Percentiles rank a stretch among this genome's conserved stretches.
Evolutionary conservation across 495 filamentous ascomycete species (phyloP).

Genomic region (Elaphomyces granulatus): DNA sequence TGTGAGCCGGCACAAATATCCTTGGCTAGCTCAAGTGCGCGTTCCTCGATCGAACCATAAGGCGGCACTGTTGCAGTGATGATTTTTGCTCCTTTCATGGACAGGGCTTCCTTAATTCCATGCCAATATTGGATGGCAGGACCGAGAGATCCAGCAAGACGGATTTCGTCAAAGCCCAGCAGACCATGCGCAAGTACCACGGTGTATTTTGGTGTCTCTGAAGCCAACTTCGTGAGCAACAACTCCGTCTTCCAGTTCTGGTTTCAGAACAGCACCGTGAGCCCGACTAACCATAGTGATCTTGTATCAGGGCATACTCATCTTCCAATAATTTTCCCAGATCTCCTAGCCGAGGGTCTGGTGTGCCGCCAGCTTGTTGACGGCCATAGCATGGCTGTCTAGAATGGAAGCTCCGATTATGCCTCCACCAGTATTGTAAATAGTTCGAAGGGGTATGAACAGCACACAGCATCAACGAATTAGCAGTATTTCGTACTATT

Average conservation of each 20-base stretch:
- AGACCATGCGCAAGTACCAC: slow-evolving; percentile 83
- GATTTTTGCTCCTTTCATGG: slow-evolving; percentile 57
- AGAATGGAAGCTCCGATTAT: no score
- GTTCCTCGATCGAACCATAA: slow-evolving; percentile 61
- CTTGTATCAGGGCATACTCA: slow-evolving; percentile 58
- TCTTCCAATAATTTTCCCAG: slow-evolving; percentile 58
- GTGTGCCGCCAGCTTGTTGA: no score
- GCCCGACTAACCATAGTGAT: slow-evolving; percentile 46
- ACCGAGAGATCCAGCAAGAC: slow-evolving; percentile 50
- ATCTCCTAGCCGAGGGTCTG: slow-evolving; percentile 45
- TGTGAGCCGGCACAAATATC: slow-evolving; percentile 50
- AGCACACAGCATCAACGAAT: no score
- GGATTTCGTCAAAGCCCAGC: slow-evolving; percentile 78
- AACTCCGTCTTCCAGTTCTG: not conserved
- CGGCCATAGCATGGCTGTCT: no score
- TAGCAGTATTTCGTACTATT: no score
- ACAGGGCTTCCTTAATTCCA: slow-evolving; percentile 69
- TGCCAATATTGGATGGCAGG: slow-evolving; percentile 85
- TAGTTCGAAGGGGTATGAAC: no score
- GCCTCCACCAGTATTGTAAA: no score
- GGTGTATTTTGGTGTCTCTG: slow-evolving; percentile 53
- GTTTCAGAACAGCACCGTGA: not conserved
- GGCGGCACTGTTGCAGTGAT: slow-evolving; percentile 71
- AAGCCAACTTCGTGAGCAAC: no score
- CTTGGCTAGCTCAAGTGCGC: slow-evolving; percentile 50